Percentiles rank a stretch among this genome's conserved stretches.
These are phyloP conservation scores for Fusarium miscanthi DNA, from an alignment of 2,329 filamentous ascomycete species.

Conservation along the genomic window DNA sequence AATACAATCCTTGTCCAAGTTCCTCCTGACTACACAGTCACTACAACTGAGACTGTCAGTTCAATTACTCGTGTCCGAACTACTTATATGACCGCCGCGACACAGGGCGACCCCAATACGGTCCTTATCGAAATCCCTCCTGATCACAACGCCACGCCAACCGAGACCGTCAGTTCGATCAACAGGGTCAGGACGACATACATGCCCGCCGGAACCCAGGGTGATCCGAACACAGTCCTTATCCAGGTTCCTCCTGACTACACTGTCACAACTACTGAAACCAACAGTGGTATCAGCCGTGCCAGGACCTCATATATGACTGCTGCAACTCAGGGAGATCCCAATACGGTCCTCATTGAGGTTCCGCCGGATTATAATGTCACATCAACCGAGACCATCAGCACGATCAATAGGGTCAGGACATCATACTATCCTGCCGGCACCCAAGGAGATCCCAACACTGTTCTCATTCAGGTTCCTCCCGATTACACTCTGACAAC, in stretches of 20 bases:
- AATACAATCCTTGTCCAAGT: not conserved
- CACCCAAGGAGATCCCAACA: slow-evolving; percentile 13
- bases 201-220: not conserved
- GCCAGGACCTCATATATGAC: not conserved
- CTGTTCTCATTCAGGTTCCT: slow-evolving; percentile 14
- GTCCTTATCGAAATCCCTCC: not conserved
- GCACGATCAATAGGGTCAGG: not conserved
- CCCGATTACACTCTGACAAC: slow-evolving; percentile 8
- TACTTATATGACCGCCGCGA: not conserved
- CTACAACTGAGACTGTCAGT: not conserved
- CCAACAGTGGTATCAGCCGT: not conserved
- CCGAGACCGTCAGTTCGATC: not conserved
- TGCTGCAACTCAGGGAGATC: not conserved
- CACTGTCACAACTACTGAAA: not conserved
- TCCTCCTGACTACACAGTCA: not conserved
- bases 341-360: not conserved
- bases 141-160: not conserved
- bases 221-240: not conserved
- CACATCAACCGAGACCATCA: not conserved
- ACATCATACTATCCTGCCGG: slow-evolving; percentile 8
- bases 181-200: not conserved
- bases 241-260: not conserved
- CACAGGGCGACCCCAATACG: slow-evolving; percentile 1
- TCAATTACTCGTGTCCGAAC: slow-evolving; percentile 4
- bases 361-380: not conserved